Base-by-base conservation (phyloP, 2,329 filamentous ascomycete genomes). In the Colletotrichum noveboracense region DNA sequence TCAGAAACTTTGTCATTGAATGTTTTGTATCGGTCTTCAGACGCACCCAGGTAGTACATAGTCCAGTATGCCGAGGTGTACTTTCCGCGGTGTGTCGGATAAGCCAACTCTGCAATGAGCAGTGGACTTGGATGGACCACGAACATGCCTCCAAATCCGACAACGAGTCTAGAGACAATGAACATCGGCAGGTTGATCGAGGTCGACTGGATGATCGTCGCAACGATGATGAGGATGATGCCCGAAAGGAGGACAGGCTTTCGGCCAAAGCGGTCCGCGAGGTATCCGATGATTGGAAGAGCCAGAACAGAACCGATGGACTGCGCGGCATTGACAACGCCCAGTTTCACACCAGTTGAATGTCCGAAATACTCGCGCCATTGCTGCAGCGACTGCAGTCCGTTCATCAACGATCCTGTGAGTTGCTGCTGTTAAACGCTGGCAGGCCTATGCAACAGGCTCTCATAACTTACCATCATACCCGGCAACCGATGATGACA, bases 281-380 rank as follows among this genome's bases (percentile, higher is more conserved):
- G 76, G 24, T 79, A 81, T 0, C 86, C 85, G 43, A 86, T 81
- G 75, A 87, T 83, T 12, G 86, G 85, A 66, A 87, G 80, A 13
- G 85, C 82, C 79, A 86, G 83, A n/a, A 86, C 78, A 3, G 84
- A 85, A 6, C 86, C 86, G 60, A 88, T 81, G 3, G 84, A 84
- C 76, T 86, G 86, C 77, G 85, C 84, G 4, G 85, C 86, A 73
- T 84, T 87, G 48, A 88, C 81, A 5, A 87, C 80, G 70, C 83
- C 83, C 1, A 85, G 78, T 34, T 78, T 77, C 6, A 80, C 79
- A 28, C 82, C 83, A 9, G 73, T 71, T 4, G 83, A 83, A 36
- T 81, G 64, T 10, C 79, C 78, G 70, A 85, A 84, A 70, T 81
- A 83, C 14, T 77, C 75, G 56, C 80, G 79, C 84, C 83, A 86